A percentile compares a stretch with the other conserved stretches of the same genome.
These are phyloP conservation scores for Luffa acutangula DNA, from an alignment of 306 rosid genomes.

Conservation along the genomic window DNA sequence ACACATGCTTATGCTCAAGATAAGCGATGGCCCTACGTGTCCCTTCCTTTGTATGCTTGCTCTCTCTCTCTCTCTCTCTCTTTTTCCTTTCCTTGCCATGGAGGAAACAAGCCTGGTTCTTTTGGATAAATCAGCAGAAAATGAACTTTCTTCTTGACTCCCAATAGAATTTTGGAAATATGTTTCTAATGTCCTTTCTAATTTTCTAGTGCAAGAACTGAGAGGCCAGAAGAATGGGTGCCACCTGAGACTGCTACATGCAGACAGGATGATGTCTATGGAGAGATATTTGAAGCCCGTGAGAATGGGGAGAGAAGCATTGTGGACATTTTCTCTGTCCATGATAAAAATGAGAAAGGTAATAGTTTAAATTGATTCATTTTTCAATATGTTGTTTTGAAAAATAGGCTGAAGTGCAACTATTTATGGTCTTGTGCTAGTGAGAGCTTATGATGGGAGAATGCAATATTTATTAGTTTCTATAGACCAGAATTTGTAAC, in stretches of 20 bases:
- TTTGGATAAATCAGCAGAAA: background rate
- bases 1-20: slow-evolving; percentile 96
- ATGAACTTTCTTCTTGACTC: slow-evolving; percentile 7
- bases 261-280: slow-evolving; percentile 19
- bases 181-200: slow-evolving; percentile 22
- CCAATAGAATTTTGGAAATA: slow-evolving; percentile 1
- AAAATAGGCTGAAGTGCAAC: background rate
- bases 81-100: background rate
- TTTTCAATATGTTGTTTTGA: background rate
- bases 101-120: slow-evolving; percentile 1
- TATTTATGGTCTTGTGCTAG: background rate
- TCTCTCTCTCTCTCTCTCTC: background rate
- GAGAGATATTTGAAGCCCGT: slow-evolving; percentile 22
- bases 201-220: slow-evolving; percentile 54
- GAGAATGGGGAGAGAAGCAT: slow-evolving; percentile 25
- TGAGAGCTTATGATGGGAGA: background rate
- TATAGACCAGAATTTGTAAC: background rate
- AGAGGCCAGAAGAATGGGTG: slow-evolving; percentile 95
- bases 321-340: slow-evolving; percentile 52
- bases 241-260: slow-evolving; percentile 43
- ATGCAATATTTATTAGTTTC: background rate
- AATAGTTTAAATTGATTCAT: slow-evolving; percentile 9
- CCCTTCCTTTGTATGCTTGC: slow-evolving; percentile 58
- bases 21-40: slow-evolving; percentile 85
- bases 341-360: slow-evolving; percentile 43